phyloP scores from a whole-genome alignment of 78 protist species.

The Cavenderia fasciculata region DNA sequence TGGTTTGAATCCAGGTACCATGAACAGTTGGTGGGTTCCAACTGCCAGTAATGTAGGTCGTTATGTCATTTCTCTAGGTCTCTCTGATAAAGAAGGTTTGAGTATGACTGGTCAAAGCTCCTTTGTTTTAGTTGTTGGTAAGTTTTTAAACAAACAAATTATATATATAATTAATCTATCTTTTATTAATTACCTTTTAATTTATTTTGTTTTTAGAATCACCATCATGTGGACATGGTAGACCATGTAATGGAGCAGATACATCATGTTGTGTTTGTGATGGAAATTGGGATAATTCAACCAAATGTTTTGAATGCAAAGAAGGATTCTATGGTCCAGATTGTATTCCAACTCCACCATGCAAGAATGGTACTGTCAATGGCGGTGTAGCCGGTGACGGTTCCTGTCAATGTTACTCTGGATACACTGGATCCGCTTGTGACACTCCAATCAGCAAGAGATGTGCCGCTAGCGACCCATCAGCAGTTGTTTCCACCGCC shows the following conservation, averaged over 20 bases:
- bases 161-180: no score
- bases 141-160: no score
- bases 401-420: conserved; percentile 39
- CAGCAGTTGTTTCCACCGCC: not conserved
- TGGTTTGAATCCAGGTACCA: not conserved
- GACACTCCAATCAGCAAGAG: not conserved
- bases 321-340: conserved; percentile 20
- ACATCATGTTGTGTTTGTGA: not conserved
- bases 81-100: conserved; percentile 6
- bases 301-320: conserved; percentile 47
- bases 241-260: not conserved
- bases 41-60: not conserved
- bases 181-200: no score
- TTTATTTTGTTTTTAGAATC: not conserved
- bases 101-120: conserved; percentile 15
- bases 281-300: conserved; percentile 22
- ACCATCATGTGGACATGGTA: conserved; percentile 66
- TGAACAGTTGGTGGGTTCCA: not conserved
- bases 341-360: conserved; percentile 1
- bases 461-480: not conserved
- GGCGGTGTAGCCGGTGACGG: conserved; percentile 57
- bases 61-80: conserved; percentile 24
- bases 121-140: not conserved
- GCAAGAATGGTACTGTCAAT: conserved; percentile 29
- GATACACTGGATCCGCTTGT: conserved; percentile 39